phyloP scores from a whole-genome alignment of 192 early-diverging fungal species.

The Backusella parvicylindrica region DNA sequence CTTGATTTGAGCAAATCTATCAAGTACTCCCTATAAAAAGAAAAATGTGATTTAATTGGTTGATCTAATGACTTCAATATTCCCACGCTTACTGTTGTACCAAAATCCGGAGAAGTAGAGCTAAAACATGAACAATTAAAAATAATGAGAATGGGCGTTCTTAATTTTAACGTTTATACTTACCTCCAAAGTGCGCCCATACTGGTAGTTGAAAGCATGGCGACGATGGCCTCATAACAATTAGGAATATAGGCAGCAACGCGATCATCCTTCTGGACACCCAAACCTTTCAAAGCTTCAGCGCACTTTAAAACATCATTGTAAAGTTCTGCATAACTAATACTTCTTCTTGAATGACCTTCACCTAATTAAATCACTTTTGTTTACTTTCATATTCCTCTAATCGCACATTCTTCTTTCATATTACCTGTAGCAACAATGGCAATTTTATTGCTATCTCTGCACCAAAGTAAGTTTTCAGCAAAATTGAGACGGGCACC shows the following conservation, averaged over 20 bases:
- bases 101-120: constrained; percentile 95
- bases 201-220: constrained; percentile 74
- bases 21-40: constrained; percentile 70
- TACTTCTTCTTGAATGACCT: constrained; percentile 24
- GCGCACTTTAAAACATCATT: constrained; percentile 65
- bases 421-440: constrained; percentile 50
- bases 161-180: neutral
- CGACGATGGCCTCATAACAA: constrained; percentile 75
- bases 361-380: constrained; percentile 34
- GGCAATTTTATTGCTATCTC: constrained; percentile 43
- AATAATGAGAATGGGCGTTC: neutral
- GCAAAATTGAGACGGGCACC: constrained; percentile 86
- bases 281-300: constrained; percentile 65
- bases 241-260: constrained; percentile 91
- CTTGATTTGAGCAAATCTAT: constrained; percentile 89
- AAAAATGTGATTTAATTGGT: neutral
- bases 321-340: constrained; percentile 74
- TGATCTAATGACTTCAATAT: neutral
- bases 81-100: constrained; percentile 57
- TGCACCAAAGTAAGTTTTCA: constrained; percentile 76
- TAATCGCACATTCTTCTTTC: neutral
- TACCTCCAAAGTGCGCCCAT: constrained; percentile 89
- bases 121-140: constrained; percentile 15
- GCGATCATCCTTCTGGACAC: constrained; percentile 78
- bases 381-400: neutral